Percentiles rank a stretch among this genome's conserved stretches.
Conservation (phyloP, 2,329 filamentous ascomycete genomes). For the Endothia cerciana region DNA sequence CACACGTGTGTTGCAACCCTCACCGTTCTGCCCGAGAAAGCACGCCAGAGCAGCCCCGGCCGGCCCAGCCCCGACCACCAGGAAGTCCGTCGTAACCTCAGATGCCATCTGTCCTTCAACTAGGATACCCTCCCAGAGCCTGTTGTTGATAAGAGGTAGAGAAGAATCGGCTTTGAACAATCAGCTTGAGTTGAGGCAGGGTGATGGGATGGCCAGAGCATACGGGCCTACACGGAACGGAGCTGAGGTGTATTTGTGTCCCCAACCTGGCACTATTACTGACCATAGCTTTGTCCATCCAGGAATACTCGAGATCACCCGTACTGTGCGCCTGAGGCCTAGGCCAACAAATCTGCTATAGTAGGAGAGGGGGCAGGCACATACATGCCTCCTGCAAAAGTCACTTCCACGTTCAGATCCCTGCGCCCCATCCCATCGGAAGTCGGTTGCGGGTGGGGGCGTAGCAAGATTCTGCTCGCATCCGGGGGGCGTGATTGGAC, state of each 20-base stretch:
- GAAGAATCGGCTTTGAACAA: neutral
- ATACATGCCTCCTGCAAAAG: neutral
- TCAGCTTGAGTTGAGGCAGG: neutral
- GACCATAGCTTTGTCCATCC: neutral
- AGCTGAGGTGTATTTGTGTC: neutral
- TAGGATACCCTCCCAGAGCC: neutral
- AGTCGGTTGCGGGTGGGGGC: neutral
- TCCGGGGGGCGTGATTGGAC: neutral
- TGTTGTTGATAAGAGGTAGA: neutral
- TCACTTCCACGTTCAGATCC: neutral
- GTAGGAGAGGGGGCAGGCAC: neutral
- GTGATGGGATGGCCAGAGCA: neutral
- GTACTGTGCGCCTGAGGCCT: too few species aligned
- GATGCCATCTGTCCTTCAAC: neutral
- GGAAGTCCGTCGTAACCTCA: conserved; percentile 27
- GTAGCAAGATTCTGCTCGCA: neutral
- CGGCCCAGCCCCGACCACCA: conserved; percentile 24
- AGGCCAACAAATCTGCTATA: neutral
- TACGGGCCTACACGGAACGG: neutral
- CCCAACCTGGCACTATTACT: neutral
- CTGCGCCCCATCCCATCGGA: neutral
- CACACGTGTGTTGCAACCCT: neutral
- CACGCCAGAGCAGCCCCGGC: conserved; percentile 23
- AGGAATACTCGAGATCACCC: too few species aligned
- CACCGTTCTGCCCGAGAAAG: conserved; percentile 27